Evolutionary conservation across 306 rosid species (phyloP).

Genomic region (Vicia sativa): DNA sequence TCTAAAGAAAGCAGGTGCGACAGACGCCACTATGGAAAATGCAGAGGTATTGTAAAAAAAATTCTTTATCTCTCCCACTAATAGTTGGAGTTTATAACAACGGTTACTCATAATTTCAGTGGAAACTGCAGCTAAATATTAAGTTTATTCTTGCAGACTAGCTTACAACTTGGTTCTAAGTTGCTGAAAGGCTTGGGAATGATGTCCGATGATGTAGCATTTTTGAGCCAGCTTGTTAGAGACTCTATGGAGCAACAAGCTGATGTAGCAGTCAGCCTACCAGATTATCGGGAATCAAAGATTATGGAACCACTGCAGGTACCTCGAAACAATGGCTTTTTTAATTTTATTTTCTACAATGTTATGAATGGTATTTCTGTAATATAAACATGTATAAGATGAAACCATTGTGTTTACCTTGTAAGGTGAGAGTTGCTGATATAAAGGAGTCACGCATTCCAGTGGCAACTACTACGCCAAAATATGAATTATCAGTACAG

Average conservation of each 20-base stretch:
- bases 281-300: slow-evolving; percentile 55
- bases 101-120: slow-evolving; percentile 3
- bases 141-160: slow-evolving; percentile 66
- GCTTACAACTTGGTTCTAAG: slow-evolving; percentile 95
- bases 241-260: slow-evolving; percentile 95
- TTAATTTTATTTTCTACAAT: slow-evolving; percentile 10
- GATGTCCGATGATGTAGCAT: slow-evolving; percentile 95
- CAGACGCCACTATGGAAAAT: slow-evolving; percentile 88
- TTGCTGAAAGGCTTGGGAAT: slow-evolving; percentile 92
- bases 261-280: slow-evolving; percentile 58
- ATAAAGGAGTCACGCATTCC: slow-evolving; percentile 44
- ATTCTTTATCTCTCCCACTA: background rate
- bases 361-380: background rate
- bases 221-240: slow-evolving; percentile 79
- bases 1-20: slow-evolving; percentile 87
- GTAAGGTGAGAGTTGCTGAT: slow-evolving; percentile 75
- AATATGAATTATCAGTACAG: slow-evolving; percentile 43
- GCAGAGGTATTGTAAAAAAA: slow-evolving; percentile 66
- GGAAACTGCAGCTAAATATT: slow-evolving; percentile 32
- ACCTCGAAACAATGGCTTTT: slow-evolving; percentile 35
- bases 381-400: slow-evolving; percentile 12
- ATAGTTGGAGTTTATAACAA: slow-evolving; percentile 26
- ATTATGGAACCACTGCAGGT: slow-evolving; percentile 86
- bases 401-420: slow-evolving; percentile 41
- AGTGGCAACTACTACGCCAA: slow-evolving; percentile 38